phyloP scores from a whole-genome alignment of 768 basidiomycete species.

The Pleurotus cornucopiae region DNA sequence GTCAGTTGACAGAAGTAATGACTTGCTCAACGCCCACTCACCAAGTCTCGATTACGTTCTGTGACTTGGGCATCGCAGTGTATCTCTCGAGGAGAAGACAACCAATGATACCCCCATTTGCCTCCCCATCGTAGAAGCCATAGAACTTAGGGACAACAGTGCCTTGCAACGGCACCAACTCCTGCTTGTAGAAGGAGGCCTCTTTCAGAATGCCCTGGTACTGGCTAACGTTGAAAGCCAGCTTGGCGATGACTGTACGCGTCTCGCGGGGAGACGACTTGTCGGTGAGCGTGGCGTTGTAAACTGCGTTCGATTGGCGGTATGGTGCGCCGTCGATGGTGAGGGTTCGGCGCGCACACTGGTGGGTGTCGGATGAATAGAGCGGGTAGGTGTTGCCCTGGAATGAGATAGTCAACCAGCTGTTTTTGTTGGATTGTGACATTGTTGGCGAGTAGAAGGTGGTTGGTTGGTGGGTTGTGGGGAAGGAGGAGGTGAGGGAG shows the following conservation, averaged over 20 bases:
- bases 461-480: too few relatives aligned
- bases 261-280: not conserved
- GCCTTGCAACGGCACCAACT: not conserved
- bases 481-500: too few relatives aligned
- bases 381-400: not conserved
- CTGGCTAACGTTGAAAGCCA: not conserved
- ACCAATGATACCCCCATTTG: not conserved
- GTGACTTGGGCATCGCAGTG: not conserved
- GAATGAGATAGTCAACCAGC: not conserved
- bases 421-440: not conserved
- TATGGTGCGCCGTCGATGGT: not conserved
- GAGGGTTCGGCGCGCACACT: not conserved
- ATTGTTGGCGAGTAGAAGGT: not conserved
- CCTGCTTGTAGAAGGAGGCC: not conserved
- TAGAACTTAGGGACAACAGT: not conserved
- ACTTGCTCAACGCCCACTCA: not conserved
- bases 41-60: not conserved
- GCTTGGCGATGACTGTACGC: not conserved
- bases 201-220: not conserved
- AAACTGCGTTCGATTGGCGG: not conserved
- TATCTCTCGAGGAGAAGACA: constrained; percentile 1
- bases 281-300: not conserved
- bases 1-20: not conserved
- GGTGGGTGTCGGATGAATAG: not conserved
- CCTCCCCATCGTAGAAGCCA: not conserved